A percentile compares a stretch with the other conserved stretches of the same genome.
These are phyloP conservation scores for Arxiozyma telluris DNA, from an alignment of 1,139 yeast species.

Conservation along the genomic window DNA sequence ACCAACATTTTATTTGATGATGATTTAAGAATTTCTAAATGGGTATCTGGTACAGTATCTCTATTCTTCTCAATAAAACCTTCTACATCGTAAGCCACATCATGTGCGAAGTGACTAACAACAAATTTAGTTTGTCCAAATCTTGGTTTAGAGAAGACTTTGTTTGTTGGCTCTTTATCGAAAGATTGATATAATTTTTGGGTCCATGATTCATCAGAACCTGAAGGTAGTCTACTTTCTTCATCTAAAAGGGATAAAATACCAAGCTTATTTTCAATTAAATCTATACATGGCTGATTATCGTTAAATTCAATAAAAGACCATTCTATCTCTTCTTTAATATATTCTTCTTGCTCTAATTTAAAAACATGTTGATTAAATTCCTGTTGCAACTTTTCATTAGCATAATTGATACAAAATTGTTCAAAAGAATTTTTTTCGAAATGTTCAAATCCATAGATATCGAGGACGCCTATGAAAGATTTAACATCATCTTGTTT, in stretches of 20 bases:
- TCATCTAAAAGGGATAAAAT: constrained; percentile 83
- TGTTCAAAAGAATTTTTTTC: constrained; percentile 92
- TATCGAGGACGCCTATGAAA: constrained; percentile 94
- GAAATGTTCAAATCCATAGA: constrained; percentile 95
- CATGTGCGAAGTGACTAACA: constrained; percentile 90
- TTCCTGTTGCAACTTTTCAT: constrained; percentile 94
- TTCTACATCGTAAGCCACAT: constrained; percentile 84
- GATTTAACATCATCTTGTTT: constrained; percentile 44
- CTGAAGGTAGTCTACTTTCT: constrained; percentile 91
- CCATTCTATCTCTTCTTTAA: constrained; percentile 92
- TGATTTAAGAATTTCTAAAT: constrained; percentile 69
- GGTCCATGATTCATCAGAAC: constrained; percentile 87
- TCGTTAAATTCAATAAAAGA: constrained; percentile 93
- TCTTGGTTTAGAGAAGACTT: constrained; percentile 86
- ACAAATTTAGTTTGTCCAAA: constrained; percentile 88
- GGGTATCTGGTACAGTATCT: constrained; percentile 96
- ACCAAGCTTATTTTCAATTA: constrained; percentile 86
- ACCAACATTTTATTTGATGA: constrained; percentile 58
- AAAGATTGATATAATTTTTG: constrained; percentile 82
- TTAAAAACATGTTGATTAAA: constrained; percentile 96
- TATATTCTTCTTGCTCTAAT: constrained; percentile 90
- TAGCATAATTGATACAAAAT: constrained; percentile 95
- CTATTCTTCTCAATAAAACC: constrained; percentile 96
- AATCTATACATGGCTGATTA: constrained; percentile 92
- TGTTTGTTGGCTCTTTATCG: constrained; percentile 67